Evolutionary conservation across 139 green algal genomes (phyloP).

Genomic region (Micromonas pusilla): DNA sequence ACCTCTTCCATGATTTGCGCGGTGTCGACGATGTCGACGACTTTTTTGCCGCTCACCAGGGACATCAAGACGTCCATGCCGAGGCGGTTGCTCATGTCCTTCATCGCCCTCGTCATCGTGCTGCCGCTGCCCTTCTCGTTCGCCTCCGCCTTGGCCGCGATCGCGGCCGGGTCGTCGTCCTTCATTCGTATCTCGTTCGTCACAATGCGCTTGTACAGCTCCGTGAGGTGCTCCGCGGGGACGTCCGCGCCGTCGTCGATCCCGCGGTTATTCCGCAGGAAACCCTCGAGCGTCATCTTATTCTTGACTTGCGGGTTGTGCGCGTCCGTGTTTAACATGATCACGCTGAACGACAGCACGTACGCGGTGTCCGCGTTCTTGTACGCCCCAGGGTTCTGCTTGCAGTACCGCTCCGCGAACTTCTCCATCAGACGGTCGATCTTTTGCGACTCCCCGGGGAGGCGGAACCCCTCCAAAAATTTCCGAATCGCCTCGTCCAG

Average conservation of each 20-base stretch:
- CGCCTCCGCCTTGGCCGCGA: slow-evolving; percentile 14
- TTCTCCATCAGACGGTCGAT: slow-evolving; percentile 99
- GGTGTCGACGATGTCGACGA: slow-evolving; percentile 66
- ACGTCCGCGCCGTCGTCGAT: slow-evolving; percentile 95
- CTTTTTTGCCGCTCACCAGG: not conserved
- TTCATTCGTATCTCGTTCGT: slow-evolving; percentile 98
- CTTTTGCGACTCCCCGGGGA: slow-evolving; percentile 98
- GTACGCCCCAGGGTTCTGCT: slow-evolving; percentile 83
- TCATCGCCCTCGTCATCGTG: not conserved
- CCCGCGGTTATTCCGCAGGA: slow-evolving; percentile 95
- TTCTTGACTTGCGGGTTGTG: slow-evolving; percentile 87
- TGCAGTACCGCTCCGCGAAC: slow-evolving; percentile 91
- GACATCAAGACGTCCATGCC: slow-evolving; percentile 36
- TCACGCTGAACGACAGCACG: slow-evolving; percentile 95
- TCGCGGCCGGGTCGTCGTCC: slow-evolving; percentile 29
- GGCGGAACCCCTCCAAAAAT: slow-evolving; percentile 46
- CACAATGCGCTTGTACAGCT: slow-evolving; percentile 91
- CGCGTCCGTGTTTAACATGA: slow-evolving; percentile 99
- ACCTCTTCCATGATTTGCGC: slow-evolving; percentile 50
- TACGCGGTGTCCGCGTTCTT: slow-evolving; percentile 92
- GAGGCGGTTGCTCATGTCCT: slow-evolving; percentile 11
- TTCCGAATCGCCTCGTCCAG: slow-evolving; percentile 88
- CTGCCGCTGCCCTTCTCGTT: slow-evolving; percentile 20
- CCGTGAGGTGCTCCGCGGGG: slow-evolving; percentile 69
- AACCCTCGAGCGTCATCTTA: slow-evolving; percentile 77